Evolutionary conservation across 192 early-diverging fungal species (phyloP).

Genomic region (Lunasporangiospora selenospora): DNA sequence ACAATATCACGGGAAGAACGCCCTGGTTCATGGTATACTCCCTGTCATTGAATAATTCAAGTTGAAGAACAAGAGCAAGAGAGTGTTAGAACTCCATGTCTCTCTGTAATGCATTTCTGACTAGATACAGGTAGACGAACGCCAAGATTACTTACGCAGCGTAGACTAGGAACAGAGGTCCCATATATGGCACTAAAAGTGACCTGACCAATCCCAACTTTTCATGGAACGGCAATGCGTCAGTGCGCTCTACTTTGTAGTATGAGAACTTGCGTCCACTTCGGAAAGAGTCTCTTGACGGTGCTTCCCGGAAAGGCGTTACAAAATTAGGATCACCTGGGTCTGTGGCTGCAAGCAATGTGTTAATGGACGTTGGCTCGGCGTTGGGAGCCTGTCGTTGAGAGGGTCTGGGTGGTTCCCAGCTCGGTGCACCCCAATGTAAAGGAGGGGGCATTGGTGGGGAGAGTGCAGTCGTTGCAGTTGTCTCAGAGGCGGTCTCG

Average conservation of each 20-base stretch:
- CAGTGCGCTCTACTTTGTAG: slow-evolving; percentile 25
- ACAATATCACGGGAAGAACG: slow-evolving; percentile 44
- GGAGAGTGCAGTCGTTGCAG: no score
- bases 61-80: no score
- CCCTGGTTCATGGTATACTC: slow-evolving; percentile 55
- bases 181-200: slow-evolving; percentile 43
- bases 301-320: slow-evolving; percentile 20
- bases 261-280: slow-evolving; percentile 1
- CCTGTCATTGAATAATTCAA: no score
- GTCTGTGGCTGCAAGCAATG: slow-evolving; percentile 28
- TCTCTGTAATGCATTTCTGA: no score
- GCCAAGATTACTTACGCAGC: slow-evolving; percentile 48
- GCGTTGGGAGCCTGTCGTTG: background rate
- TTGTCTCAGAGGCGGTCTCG: no score
- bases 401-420: background rate
- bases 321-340: slow-evolving; percentile 38
- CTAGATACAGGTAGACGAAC: no score
- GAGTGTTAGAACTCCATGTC: no score
- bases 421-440: background rate
- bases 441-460: no score
- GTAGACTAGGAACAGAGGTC: slow-evolving; percentile 52
- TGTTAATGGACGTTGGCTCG: slow-evolving; percentile 44
- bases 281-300: background rate
- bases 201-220: slow-evolving; percentile 33
- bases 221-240: slow-evolving; percentile 40